Conservation (phyloP, 2,329 filamentous ascomycete species). For the Neurospora crassa region DNA sequence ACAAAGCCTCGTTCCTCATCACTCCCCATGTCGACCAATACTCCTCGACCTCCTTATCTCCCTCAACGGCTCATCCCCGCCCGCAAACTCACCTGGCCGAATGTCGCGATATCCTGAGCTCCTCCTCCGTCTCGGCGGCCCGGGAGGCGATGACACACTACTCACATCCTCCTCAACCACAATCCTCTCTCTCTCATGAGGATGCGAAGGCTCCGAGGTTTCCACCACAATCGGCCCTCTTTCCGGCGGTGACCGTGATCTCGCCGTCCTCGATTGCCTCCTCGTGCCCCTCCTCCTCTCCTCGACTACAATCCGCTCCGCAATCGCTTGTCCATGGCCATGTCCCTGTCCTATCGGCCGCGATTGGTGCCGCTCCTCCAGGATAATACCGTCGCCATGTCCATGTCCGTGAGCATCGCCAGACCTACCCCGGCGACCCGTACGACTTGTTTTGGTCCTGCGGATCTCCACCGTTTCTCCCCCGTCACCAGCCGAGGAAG, state of each 20-base stretch:
- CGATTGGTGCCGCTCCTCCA: constrained; percentile 12
- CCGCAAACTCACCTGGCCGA: constrained; percentile 23
- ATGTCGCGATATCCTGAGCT: constrained; percentile 22
- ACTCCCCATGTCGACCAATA: constrained; percentile 19
- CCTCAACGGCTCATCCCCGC: constrained; percentile 21
- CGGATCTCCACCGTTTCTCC: constrained; percentile 22
- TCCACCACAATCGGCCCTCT: constrained; percentile 6
- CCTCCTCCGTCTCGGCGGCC: constrained; percentile 17
- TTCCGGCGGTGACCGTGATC: constrained; percentile 12
- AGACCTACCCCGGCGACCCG: constrained; percentile 1
- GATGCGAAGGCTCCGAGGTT: constrained; percentile 6
- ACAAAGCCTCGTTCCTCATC: constrained; percentile 1
- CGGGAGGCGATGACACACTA: constrained; percentile 12
- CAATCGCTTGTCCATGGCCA: neutral
- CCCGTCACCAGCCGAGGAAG: constrained; percentile 1
- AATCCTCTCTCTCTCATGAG: constrained; percentile 24
- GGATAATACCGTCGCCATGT: neutral
- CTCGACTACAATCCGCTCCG: constrained; percentile 18
- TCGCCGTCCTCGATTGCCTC: constrained; percentile 7
- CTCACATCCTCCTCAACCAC: constrained; percentile 25
- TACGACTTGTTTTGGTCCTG: constrained; percentile 4
- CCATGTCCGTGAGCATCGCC: neutral
- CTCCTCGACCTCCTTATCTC: constrained; percentile 25
- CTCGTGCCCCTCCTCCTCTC: neutral
- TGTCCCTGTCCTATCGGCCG: constrained; percentile 17